Conservation (phyloP, 2,329 filamentous ascomycete genomes). For the Rhynchosporium graminicola region DNA sequence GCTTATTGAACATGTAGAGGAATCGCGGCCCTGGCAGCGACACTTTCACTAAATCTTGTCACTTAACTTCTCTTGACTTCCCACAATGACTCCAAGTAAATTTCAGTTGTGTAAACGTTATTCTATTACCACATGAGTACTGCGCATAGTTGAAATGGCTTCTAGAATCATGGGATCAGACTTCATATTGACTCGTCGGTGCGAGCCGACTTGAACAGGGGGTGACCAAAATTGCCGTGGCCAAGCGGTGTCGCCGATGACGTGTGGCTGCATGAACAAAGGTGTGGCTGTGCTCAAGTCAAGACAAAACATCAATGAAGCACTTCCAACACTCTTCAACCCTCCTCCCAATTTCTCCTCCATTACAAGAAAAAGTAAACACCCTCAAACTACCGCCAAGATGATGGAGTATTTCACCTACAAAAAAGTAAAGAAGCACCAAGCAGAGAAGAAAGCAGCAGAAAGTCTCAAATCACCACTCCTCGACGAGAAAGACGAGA, state of each 20-base stretch:
- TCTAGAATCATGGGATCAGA: too few relatives aligned
- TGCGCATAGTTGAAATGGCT: too few relatives aligned
- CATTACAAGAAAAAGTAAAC: not conserved
- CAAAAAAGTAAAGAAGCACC: constrained; percentile 64
- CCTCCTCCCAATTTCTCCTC: not conserved
- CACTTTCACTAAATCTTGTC: too few relatives aligned
- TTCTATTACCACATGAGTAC: too few relatives aligned
- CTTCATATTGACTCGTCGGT: not conserved
- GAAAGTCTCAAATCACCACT: constrained; percentile 38
- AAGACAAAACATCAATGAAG: constrained; percentile 5
- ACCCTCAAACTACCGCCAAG: constrained; percentile 22
- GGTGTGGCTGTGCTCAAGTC: constrained; percentile 9
- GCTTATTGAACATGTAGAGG: too few relatives aligned
- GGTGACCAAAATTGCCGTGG: not conserved
- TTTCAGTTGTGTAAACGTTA: too few relatives aligned
- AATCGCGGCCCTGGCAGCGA: too few relatives aligned
- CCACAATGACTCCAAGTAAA: too few relatives aligned
- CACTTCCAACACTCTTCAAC: not conserved
- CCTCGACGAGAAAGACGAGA: constrained; percentile 57
- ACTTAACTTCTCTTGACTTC: too few relatives aligned
- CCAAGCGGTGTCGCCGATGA: not conserved
- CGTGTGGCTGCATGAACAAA: constrained; percentile 9
- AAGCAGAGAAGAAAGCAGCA: constrained; percentile 48
- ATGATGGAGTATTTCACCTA: constrained; percentile 66
- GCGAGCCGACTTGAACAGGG: constrained; percentile 8